phyloP scores from a whole-genome alignment of 305 asterid species.

The Ruellia speciosa region DNA sequence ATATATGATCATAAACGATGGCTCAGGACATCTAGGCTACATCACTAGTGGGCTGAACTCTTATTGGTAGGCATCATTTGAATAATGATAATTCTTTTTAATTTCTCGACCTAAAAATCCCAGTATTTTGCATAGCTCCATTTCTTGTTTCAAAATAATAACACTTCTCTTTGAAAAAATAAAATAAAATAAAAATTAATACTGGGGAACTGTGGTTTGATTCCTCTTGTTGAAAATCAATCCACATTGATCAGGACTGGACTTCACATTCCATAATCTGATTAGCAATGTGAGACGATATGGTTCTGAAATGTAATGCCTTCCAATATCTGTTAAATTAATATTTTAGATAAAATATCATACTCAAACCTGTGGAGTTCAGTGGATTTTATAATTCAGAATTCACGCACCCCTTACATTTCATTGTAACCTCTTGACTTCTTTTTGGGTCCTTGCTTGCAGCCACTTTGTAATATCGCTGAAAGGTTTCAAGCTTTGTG shows the following conservation, averaged over 20 bases:
- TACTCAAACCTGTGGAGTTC: neutral
- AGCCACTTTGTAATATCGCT: constrained; percentile 64
- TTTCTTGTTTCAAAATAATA: no score
- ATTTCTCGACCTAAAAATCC: no score
- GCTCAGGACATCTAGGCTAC: no score
- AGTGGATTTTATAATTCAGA: neutral
- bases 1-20: neutral
- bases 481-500: constrained; percentile 71
- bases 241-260: no score
- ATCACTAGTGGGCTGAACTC: no score
- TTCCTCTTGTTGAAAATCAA: no score
- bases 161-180: no score
- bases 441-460: constrained; percentile 22
- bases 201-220: no score
- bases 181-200: no score
- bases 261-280: no score
- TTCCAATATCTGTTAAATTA: neutral
- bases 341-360: neutral
- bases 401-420: neutral
- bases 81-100: neutral
- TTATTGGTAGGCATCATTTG: no score
- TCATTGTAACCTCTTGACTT: constrained; percentile 4
- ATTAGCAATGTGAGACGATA: neutral
- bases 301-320: neutral
- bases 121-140: no score